Evolutionary conservation across 495 filamentous ascomycete genomes (phyloP), one percentile per base, ranked within the genome.

Genomic region (Aspergillus ellipticus): DNA sequence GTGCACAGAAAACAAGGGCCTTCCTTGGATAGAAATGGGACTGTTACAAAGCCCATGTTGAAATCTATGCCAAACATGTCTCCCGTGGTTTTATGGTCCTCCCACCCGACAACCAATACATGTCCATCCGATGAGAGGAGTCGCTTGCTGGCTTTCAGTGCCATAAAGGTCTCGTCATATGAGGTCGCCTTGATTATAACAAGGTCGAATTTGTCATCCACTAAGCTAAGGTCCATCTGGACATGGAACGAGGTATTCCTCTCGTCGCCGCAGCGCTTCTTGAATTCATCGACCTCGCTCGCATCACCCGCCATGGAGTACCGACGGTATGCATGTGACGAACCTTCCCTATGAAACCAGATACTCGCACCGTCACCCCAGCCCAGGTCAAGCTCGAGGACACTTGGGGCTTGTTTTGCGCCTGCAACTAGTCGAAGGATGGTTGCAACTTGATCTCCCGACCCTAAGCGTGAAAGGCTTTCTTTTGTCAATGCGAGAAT

Each of bases 301-400:
- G 37, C n/a, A 41, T 50, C 39, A 4, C 10, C 33, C n/a, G 35
- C 46, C 37, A 56, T 22, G 21, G 6, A 56, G 22, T 43, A 56
- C 21, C 11, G 20, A 33, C 46, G 37, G 6, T 43, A 17, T 2
- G 16, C 10, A 6, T 16, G 37, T 19, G 10, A 0, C 56, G 29
- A 0, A 2, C 35, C 13, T 43, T 37, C 35, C 0, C 66, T 24
- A 17, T 72, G 43, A 1, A 72, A 49, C 24, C 77, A 56, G 0
- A 46, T 29, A 19, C 64, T 66, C 0, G 74, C 79, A 6, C 72
- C 60, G n/a, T 66, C 70, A 0, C 75, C 77, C 0, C 77, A 80
- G 6, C 59, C 61, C 6, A 63, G 49, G 37, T 63, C 62, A 20
- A 71, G 54, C 39, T 71, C 68, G 2, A 71, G 33, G 24, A 71